Conservation (phyloP, 1,139 yeast genomes). For the Nadsonia starkeyi-henricii region DNA sequence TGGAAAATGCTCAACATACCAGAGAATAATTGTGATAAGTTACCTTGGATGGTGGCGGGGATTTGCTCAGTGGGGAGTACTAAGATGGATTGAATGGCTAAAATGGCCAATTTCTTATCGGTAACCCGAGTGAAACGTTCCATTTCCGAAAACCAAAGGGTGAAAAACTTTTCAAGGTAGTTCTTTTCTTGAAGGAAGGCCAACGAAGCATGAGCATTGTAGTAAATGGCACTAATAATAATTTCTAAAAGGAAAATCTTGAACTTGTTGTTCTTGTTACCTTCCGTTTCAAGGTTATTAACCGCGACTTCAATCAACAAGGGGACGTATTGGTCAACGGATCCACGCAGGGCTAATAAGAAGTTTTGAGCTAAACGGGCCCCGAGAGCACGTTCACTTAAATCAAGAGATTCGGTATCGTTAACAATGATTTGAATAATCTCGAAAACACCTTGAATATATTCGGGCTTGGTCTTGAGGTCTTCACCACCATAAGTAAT, state of each 20-base stretch:
- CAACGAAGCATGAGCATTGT: conserved; percentile 45
- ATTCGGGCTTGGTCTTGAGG: conserved; percentile 26
- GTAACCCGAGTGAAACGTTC: conserved; percentile 56
- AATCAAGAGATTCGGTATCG: conserved; percentile 27
- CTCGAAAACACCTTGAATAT: conserved; percentile 16
- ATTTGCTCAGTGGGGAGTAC: conserved; percentile 28
- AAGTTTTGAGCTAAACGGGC: conserved; percentile 44
- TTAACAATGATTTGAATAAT: conserved; percentile 25
- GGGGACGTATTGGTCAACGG: conserved; percentile 16
- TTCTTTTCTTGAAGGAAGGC: conserved; percentile 35
- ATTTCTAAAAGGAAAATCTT: conserved; percentile 50
- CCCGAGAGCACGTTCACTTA: conserved; percentile 36
- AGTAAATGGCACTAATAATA: conserved; percentile 50
- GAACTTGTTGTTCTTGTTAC: conserved; percentile 28
- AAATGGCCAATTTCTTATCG: conserved; percentile 67
- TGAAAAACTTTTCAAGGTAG: conserved; percentile 40
- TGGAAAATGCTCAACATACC: conserved; percentile 38
- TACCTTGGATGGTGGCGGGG: conserved; percentile 19
- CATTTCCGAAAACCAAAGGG: conserved; percentile 50
- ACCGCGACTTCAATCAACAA: conserved; percentile 2
- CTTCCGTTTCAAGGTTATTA: conserved; percentile 3
- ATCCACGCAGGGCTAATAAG: conserved; percentile 17
- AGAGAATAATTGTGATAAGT: conserved; percentile 31
- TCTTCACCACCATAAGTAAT: conserved; percentile 55
- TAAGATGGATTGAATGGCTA: conserved; percentile 28